These are phyloP conservation scores for Penicillium olsonii DNA, from an alignment of 2,329 filamentous ascomycete genomes.

Conservation along the genomic window DNA sequence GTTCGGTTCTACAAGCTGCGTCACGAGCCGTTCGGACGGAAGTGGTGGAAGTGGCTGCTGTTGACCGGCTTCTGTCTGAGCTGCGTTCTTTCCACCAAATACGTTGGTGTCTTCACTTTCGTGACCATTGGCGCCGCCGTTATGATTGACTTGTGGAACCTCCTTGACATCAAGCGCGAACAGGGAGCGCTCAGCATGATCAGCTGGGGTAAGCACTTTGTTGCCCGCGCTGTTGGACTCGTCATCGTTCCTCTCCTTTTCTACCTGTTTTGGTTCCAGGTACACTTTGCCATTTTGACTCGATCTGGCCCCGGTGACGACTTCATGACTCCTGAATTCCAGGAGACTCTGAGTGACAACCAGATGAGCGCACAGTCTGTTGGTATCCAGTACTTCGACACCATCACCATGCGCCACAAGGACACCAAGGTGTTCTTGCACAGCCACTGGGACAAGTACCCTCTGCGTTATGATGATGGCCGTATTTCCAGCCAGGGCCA, in stretches of 20 bases:
- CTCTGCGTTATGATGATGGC: slow-evolving; percentile 93
- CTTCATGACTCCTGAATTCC: slow-evolving; percentile 98
- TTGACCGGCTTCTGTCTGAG: slow-evolving; percentile 91
- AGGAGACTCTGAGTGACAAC: slow-evolving; percentile 95
- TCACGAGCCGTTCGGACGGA: slow-evolving; percentile 83
- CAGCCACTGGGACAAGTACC: slow-evolving; percentile 86
- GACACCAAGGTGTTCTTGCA: slow-evolving; percentile 96
- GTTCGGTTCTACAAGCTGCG: slow-evolving; percentile 97
- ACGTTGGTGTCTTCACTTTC: slow-evolving; percentile 95
- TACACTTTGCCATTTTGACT: slow-evolving; percentile 88
- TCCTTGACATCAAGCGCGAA: slow-evolving; percentile 83
- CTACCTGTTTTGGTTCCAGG: slow-evolving; percentile 99
- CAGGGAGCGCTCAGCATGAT: slow-evolving; percentile 77
- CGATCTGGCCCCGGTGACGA: slow-evolving; percentile 93
- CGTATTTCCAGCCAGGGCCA: slow-evolving; percentile 97
- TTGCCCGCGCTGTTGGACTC: slow-evolving; percentile 79
- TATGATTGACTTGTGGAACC: slow-evolving; percentile 89
- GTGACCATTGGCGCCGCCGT: slow-evolving; percentile 95
- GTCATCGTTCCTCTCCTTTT: slow-evolving; percentile 93
- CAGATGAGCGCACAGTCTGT: slow-evolving; percentile 84
- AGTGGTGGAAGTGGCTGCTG: slow-evolving; percentile 99
- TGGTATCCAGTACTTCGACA: slow-evolving; percentile 86
- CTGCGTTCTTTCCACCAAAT: slow-evolving; percentile 98
- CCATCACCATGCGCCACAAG: slow-evolving; percentile 87
- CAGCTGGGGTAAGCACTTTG: slow-evolving; percentile 86